phyloP scores from a whole-genome alignment of 192 early-diverging fungal species.

The Chytriomyces confervae region DNA sequence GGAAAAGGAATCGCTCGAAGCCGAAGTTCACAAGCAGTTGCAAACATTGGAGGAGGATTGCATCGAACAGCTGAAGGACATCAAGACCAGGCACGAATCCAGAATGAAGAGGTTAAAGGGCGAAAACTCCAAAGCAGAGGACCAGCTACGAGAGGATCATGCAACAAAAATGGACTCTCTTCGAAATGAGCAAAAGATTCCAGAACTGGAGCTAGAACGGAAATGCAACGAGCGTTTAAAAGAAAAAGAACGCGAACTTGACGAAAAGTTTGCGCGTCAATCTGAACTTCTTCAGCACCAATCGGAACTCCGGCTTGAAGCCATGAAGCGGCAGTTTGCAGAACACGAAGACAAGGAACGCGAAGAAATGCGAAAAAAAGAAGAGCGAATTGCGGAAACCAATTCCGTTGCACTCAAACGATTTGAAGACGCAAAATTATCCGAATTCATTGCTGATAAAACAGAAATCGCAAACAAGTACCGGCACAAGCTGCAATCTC shows the following conservation, averaged over 20 bases:
- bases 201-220: no score
- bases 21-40: not conserved
- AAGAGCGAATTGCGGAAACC: not conserved
- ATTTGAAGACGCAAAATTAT: not conserved
- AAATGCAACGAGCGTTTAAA: no score
- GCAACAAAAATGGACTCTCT: not conserved
- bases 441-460: not conserved
- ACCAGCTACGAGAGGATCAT: not conserved
- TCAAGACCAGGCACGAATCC: no score
- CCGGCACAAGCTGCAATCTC: not conserved
- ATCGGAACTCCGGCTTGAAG: not conserved
- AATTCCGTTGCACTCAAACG: not conserved
- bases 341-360: not conserved
- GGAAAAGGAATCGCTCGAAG: conserved; percentile 6
- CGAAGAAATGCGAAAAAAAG: not conserved
- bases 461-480: conserved; percentile 12
- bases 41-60: no score
- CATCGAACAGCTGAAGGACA: no score
- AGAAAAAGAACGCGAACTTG: no score
- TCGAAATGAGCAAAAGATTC: not conserved
- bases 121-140: not conserved
- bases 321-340: not conserved
- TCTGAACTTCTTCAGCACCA: no score
- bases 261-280: no score
- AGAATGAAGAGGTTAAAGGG: not conserved